These are phyloP conservation scores for Pyricularia pennisetigena DNA, from an alignment of 2,329 filamentous ascomycete genomes.

Conservation along the genomic window DNA sequence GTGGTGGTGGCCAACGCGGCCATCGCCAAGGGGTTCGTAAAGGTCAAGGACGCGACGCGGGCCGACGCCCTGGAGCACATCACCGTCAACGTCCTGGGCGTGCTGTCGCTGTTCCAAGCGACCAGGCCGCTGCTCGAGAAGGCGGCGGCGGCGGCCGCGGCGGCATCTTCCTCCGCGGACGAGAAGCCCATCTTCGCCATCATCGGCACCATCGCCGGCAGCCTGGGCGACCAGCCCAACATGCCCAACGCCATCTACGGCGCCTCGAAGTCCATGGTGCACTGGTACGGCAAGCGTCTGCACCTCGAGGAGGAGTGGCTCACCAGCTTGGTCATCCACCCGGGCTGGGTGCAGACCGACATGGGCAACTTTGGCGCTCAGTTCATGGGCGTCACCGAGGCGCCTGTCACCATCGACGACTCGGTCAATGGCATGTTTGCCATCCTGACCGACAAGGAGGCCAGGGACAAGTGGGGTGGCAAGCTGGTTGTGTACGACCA, in stretches of 20 bases:
- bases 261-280: conserved; percentile 22
- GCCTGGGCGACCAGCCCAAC: conserved; percentile 14
- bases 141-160: background rate
- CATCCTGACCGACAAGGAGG: background rate
- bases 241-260: conserved; percentile 23
- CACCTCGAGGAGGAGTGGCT: conserved; percentile 4
- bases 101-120: conserved; percentile 24
- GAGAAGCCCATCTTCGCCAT: conserved; percentile 23
- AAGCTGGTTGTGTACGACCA: background rate
- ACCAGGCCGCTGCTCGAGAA: conserved; percentile 22
- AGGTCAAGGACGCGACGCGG: conserved; percentile 17
- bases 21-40: conserved; percentile 19
- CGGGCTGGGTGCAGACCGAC: background rate
- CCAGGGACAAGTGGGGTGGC: background rate
- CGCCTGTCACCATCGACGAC: background rate
- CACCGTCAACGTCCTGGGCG: conserved; percentile 32
- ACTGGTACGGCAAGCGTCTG: conserved; percentile 13
- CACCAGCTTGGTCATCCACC: background rate
- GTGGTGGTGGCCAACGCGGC: conserved; percentile 43
- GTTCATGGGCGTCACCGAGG: background rate
- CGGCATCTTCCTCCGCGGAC: background rate
- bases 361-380: background rate
- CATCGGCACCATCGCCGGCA: conserved; percentile 24
- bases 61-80: conserved; percentile 27
- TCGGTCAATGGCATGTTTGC: background rate